Evolutionary conservation across 805 yeast genomes (phyloP).

Genomic region (Zygoascus ofunaensis): DNA sequence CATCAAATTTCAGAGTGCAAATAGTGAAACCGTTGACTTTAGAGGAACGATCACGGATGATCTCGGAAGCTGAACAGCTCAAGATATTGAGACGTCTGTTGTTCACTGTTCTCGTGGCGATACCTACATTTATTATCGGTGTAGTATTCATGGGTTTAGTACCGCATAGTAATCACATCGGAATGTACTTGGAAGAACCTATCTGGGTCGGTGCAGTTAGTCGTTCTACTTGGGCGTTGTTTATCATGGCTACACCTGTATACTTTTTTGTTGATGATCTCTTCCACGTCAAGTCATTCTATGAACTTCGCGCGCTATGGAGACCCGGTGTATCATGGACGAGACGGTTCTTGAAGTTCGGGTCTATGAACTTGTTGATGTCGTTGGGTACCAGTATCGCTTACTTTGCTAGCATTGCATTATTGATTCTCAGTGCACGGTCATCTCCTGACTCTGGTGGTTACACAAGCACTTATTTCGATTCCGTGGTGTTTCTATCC

Average conservation of each 20-base stretch:
- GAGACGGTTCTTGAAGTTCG: constrained; percentile 55
- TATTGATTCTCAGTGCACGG: constrained; percentile 40
- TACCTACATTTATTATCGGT: constrained; percentile 62
- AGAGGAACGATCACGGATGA: constrained; percentile 51
- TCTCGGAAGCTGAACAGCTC: constrained; percentile 42
- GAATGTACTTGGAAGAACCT: constrained; percentile 51
- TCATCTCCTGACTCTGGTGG: constrained; percentile 13
- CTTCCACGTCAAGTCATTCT: constrained; percentile 58
- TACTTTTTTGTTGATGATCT: constrained; percentile 67
- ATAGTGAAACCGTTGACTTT: constrained; percentile 47
- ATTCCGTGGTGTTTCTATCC: constrained; percentile 67
- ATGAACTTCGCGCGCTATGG: constrained; percentile 54
- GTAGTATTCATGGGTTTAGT: constrained; percentile 60
- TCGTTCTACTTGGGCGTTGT: constrained; percentile 55
- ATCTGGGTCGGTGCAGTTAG: constrained; percentile 55
- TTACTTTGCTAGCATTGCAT: constrained; percentile 56
- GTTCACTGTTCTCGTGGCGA: constrained; percentile 45
- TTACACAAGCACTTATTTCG: constrained; percentile 60
- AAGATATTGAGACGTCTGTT: constrained; percentile 39
- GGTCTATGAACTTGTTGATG: constrained; percentile 71
- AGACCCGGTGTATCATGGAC: constrained; percentile 43
- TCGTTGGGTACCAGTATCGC: constrained; percentile 65
- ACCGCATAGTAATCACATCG: constrained; percentile 33
- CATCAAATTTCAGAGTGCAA: constrained; percentile 41
- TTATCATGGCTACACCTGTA: constrained; percentile 60